A percentile compares a stretch with the other conserved stretches of the same genome.
Conservation (phyloP, 306 rosid genomes). For the Canavalia gladiata region DNA sequence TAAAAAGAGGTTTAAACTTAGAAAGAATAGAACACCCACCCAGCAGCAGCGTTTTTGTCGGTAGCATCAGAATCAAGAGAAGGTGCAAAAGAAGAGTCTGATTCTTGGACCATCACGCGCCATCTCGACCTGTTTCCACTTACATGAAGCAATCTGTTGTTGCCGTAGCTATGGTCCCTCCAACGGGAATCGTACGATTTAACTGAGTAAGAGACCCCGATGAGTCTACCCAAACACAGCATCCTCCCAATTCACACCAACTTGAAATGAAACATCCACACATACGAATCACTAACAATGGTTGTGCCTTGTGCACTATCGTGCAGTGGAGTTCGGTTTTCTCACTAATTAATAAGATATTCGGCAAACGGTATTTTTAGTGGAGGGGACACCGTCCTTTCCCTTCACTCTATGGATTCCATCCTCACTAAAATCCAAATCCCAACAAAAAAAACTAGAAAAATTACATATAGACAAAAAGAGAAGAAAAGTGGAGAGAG, state of each 20-base stretch:
- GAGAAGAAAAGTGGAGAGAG: no score
- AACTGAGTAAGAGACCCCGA: conserved; percentile 51
- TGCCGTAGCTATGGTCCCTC: neutral
- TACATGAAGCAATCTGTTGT: conserved; percentile 31
- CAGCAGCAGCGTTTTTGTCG: conserved; percentile 66
- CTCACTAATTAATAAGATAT: neutral
- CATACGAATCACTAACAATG: no score
- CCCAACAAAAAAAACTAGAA: neutral
- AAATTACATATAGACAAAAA: neutral
- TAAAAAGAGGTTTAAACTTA: neutral
- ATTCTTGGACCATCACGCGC: conserved; percentile 66
- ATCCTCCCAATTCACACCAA: conserved; percentile 33
- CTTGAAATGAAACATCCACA: neutral
- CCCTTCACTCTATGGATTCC: conserved; percentile 29
- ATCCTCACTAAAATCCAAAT: conserved; percentile 32
- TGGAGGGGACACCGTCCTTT: conserved; percentile 40
- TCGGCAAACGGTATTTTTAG: conserved; percentile 34
- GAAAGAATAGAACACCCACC: conserved; percentile 61
- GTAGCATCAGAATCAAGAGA: conserved; percentile 70
- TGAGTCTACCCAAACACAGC: conserved; percentile 61
- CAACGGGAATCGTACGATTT: conserved; percentile 37
- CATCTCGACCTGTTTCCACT: conserved; percentile 43
- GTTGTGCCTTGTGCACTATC: neutral
- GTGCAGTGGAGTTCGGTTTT: conserved; percentile 19
- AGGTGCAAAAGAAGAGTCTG: conserved; percentile 66